Percentiles rank a stretch among this genome's conserved stretches.
These are phyloP conservation scores for Phytopythium kandeliae DNA, from an alignment of 352 stramenopile species.

Conservation along the genomic window DNA sequence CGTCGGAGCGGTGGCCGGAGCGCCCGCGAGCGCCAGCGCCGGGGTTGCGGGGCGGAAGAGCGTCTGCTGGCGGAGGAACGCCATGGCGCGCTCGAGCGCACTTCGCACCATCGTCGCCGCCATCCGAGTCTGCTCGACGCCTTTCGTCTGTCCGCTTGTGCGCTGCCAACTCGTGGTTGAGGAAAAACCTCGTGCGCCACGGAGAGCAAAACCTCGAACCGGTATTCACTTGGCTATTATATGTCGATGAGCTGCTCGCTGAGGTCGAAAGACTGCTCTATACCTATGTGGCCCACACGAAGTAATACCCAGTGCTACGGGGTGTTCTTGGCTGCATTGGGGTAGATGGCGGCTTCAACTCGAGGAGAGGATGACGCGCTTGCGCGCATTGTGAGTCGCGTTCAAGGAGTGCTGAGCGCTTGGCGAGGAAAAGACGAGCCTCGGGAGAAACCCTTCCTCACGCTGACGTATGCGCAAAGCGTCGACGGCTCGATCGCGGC, in stretches of 20 bases:
- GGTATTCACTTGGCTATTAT: no score
- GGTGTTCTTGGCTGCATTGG: neutral
- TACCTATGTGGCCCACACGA: neutral
- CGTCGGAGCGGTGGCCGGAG: conserved; percentile 6
- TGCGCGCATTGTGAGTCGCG: conserved; percentile 15
- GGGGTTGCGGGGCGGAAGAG: conserved; percentile 31
- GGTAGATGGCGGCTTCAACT: conserved; percentile 1
- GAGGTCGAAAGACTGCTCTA: no score
- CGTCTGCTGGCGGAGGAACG: conserved; percentile 47
- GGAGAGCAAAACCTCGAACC: neutral
- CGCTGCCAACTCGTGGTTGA: neutral
- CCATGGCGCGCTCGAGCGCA: conserved; percentile 61
- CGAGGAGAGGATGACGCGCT: conserved; percentile 11
- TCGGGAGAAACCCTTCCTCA: conserved; percentile 44
- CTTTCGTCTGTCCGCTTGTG: neutral
- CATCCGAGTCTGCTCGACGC: conserved; percentile 21
- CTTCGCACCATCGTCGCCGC: conserved; percentile 55
- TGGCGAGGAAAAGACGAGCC: conserved; percentile 9
- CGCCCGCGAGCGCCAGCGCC: conserved; percentile 29
- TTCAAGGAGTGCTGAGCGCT: conserved; percentile 19
- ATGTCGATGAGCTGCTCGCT: no score
- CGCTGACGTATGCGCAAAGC: conserved; percentile 87
- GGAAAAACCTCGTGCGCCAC: neutral
- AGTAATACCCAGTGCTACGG: neutral
- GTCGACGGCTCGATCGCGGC: conserved; percentile 81